Evolutionary conservation across 1,284 basidiomycete species (phyloP).

Genomic region (Thecaphora frezii): DNA sequence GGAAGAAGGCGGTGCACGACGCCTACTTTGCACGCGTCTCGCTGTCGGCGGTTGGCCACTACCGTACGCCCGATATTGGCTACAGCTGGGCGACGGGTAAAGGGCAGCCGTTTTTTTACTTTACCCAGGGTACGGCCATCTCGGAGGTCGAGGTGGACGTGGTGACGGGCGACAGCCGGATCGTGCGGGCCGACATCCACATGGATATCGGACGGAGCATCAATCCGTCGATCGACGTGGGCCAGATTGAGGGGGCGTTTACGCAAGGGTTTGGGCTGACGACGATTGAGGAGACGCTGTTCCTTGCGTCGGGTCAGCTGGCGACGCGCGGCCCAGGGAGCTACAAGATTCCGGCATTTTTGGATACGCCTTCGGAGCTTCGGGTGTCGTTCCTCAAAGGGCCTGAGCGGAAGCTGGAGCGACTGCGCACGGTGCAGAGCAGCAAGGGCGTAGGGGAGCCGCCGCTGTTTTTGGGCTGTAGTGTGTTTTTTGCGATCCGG

Average conservation of each 20-base stretch:
- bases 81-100: slow-evolving; percentile 54
- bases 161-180: slow-evolving; percentile 57
- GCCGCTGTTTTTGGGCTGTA: slow-evolving; percentile 57
- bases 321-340: slow-evolving; percentile 57
- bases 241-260: slow-evolving; percentile 58
- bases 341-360: slow-evolving; percentile 59
- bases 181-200: slow-evolving; percentile 49
- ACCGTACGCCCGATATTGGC: slow-evolving; percentile 57
- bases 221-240: slow-evolving; percentile 60
- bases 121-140: slow-evolving; percentile 52
- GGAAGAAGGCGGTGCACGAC: slow-evolving; percentile 48
- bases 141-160: slow-evolving; percentile 59
- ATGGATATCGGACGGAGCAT: slow-evolving; percentile 60
- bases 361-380: slow-evolving; percentile 58
- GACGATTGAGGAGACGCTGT: slow-evolving; percentile 59
- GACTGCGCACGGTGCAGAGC: slow-evolving; percentile 52
- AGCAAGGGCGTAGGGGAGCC: slow-evolving; percentile 54
- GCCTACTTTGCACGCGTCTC: slow-evolving; percentile 58
- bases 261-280: slow-evolving; percentile 51
- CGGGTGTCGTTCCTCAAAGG: slow-evolving; percentile 56
- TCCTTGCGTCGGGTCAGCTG: slow-evolving; percentile 55
- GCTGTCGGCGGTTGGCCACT: slow-evolving; percentile 58
- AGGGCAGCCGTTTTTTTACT: slow-evolving; percentile 55
- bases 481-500: slow-evolving; percentile 57
- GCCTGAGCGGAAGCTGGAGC: slow-evolving; percentile 32